phyloP scores from a whole-genome alignment of 202 grass and related monocot genomes.

The Hordeum pubiflorum region DNA sequence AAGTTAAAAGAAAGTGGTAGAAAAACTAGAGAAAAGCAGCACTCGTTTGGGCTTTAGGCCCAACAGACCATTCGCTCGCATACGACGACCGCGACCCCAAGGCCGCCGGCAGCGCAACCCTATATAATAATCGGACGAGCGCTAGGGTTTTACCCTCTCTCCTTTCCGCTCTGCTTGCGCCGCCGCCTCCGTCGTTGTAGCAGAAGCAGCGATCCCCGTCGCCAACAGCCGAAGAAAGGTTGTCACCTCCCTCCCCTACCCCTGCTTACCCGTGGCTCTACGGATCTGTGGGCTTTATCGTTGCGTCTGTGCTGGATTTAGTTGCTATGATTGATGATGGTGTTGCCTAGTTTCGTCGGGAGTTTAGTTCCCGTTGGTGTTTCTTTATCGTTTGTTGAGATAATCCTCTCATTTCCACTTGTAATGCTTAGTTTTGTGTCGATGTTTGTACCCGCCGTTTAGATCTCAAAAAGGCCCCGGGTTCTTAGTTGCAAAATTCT shows the following conservation, averaged over 20 bases:
- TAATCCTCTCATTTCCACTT: not conserved
- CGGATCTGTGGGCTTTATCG: not conserved
- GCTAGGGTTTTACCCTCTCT: slow-evolving; percentile 2
- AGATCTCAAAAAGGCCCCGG: not conserved
- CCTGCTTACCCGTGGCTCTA: not conserved
- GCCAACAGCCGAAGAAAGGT: slow-evolving; percentile 8
- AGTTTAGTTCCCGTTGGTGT: not conserved
- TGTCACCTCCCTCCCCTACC: not conserved
- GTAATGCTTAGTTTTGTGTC: not conserved
- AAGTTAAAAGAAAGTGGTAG: not conserved
- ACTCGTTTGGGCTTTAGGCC: not conserved
- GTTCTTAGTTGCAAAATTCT: not conserved
- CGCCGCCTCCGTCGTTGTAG: not conserved
- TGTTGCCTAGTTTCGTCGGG: not conserved
- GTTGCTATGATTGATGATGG: not conserved
- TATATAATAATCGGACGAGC: not conserved
- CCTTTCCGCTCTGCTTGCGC: not conserved
- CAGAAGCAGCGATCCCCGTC: not conserved
- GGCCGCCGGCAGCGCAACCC: not conserved
- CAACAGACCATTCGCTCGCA: not conserved
- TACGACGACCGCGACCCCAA: not conserved
- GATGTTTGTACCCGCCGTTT: not conserved
- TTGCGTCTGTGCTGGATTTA: not conserved
- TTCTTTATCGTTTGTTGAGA: not conserved
- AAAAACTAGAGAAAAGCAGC: not conserved